phyloP scores from a whole-genome alignment of 495 filamentous ascomycete species.

The Penicillium antarcticum region DNA sequence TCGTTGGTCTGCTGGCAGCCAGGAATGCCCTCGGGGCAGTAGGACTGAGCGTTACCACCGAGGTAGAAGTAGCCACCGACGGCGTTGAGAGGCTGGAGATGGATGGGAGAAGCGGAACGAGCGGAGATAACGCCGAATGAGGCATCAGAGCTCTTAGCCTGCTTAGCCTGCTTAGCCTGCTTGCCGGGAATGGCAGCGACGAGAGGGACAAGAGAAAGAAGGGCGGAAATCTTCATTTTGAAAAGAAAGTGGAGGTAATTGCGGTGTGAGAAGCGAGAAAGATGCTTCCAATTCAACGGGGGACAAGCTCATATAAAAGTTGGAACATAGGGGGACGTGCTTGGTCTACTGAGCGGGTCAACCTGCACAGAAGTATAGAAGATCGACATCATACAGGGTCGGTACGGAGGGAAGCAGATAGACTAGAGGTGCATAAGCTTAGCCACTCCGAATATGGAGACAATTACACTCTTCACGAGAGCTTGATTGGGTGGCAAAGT shows the following conservation, averaged over 20 bases:
- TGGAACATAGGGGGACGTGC: neutral
- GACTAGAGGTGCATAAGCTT: neutral
- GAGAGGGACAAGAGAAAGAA: slow-evolving; percentile 22
- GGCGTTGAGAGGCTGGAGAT: slow-evolving; percentile 30
- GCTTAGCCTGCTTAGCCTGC: slow-evolving; percentile 1
- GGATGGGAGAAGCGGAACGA: slow-evolving; percentile 33
- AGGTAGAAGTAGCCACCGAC: slow-evolving; percentile 31
- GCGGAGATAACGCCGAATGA: slow-evolving; percentile 28
- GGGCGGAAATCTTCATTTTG: slow-evolving; percentile 27
- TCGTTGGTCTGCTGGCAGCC: slow-evolving; percentile 29
- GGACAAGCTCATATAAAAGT: neutral
- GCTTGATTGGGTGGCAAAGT: neutral
- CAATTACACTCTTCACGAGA: neutral
- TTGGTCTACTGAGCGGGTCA: neutral
- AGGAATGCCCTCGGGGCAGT: slow-evolving; percentile 23
- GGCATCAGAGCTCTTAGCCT: slow-evolving; percentile 12
- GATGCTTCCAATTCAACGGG: neutral
- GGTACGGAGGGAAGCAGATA: neutral
- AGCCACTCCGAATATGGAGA: neutral
- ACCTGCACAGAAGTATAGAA: neutral
- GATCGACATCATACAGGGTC: slow-evolving; percentile 1
- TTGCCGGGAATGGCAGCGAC: slow-evolving; percentile 20
- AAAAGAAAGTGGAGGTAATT: slow-evolving; percentile 1
- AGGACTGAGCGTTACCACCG: slow-evolving; percentile 26
- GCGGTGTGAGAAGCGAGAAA: neutral